Percentiles rank a stretch among this genome's conserved stretches.
phyloP scores from a whole-genome alignment of 148 eudicot genomes.

The Camellia sinensis region DNA sequence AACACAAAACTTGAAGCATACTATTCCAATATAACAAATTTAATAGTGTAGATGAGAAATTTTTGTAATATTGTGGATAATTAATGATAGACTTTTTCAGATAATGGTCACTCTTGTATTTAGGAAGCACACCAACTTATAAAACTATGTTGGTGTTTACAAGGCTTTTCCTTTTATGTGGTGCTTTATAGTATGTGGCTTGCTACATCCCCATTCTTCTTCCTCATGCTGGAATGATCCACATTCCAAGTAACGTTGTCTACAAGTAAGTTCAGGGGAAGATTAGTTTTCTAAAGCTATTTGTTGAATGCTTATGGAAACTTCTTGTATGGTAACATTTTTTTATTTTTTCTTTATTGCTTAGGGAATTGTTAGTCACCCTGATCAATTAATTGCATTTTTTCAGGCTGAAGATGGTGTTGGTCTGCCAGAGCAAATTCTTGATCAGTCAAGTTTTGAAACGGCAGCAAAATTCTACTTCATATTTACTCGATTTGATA shows the following conservation, averaged over 20 bases:
- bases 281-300: background rate
- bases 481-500: conserved; percentile 55
- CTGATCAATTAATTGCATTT: conserved; percentile 17
- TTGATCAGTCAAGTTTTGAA: conserved; percentile 66
- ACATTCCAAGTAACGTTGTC: background rate
- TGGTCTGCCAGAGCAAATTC: conserved; percentile 90
- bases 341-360: background rate
- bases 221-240: background rate
- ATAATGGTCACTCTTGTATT: too few species aligned
- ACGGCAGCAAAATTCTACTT: conserved; percentile 69
- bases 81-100: too few species aligned
- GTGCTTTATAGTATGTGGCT: background rate
- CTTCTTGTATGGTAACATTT: background rate
- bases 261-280: background rate
- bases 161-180: background rate
- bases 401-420: conserved; percentile 94
- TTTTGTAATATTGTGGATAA: too few species aligned
- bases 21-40: too few species aligned
- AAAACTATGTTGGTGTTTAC: background rate
- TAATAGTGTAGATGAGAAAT: too few species aligned
- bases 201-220: background rate
- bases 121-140: too few species aligned
- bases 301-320: background rate
- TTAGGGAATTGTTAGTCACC: background rate
- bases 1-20: too few species aligned